A percentile compares a stretch with the other conserved stretches of the same genome.
Conservation (phyloP, 805 yeast species). For the Limtongia smithiae region DNA sequence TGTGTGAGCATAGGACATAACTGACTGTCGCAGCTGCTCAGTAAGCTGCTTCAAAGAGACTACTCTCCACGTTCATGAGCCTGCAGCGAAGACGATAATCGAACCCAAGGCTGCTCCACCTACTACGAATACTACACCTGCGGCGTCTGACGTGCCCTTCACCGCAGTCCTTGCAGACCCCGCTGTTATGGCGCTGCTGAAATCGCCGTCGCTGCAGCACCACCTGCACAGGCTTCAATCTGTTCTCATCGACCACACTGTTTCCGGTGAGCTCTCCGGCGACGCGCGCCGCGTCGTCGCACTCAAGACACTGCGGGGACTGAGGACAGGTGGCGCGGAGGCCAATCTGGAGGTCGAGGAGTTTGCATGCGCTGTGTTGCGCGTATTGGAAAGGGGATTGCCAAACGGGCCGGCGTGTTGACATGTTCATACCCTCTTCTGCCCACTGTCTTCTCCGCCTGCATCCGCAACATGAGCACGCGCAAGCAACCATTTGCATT, state of each 20-base stretch:
- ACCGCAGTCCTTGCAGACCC: constrained; percentile 42
- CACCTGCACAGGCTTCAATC: constrained; percentile 52
- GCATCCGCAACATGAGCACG: too few relatives aligned
- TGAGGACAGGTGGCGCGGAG: constrained; percentile 63
- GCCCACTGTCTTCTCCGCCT: too few relatives aligned
- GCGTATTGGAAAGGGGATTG: constrained; percentile 27
- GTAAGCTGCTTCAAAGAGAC: constrained; percentile 53
- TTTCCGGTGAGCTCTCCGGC: constrained; percentile 48
- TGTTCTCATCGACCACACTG: constrained; percentile 46
- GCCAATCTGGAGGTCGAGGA: constrained; percentile 69
- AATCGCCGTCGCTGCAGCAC: constrained; percentile 51
- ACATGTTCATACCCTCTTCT: too few relatives aligned
- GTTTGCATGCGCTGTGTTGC: constrained; percentile 49
- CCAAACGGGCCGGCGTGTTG: too few relatives aligned
- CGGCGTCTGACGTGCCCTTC: constrained; percentile 31
- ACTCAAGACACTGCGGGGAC: constrained; percentile 54
- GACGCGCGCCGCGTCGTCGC: constrained; percentile 61
- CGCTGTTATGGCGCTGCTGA: constrained; percentile 45
- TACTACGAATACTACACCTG: constrained; percentile 1
- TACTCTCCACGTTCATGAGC: background rate
- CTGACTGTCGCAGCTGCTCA: constrained; percentile 47
- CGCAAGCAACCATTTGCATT: too few relatives aligned
- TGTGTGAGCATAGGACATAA: background rate
- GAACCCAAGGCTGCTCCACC: constrained; percentile 10
- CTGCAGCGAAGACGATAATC: constrained; percentile 37